Evolutionary conservation across 331 rosid species (phyloP), one percentile per base, ranked within the genome.

Genomic region (Cucumis variabilis): DNA sequence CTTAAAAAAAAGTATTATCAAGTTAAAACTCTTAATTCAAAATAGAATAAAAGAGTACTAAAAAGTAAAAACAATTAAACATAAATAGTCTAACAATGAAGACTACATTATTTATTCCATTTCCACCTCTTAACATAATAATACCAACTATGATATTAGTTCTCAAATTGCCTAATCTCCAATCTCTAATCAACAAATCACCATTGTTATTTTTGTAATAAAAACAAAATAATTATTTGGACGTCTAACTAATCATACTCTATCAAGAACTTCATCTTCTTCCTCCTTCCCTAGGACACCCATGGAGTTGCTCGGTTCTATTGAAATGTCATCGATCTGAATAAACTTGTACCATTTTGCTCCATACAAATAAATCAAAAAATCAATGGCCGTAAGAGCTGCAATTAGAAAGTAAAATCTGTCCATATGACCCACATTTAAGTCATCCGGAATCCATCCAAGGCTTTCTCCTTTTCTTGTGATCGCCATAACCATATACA

Each of bases 341-440:
- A 96, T 94, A 91, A 85, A 37, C 68, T 90, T 94, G 81, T 93
- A 96, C 92, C 97, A 90, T 87, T 81, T 94, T 0, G 98, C 98
- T 77, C 93, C 90, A 48, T 90, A 90, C 87, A 96, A 84, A 84
- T 94, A 96, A 23, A 93, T 37, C 37, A 90, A 91, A 41, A 96
- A 93, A 75, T 96, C 98, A 27, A 93, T 48, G 75, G 94, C 96
- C 14, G 94, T 89, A 0, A 96, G 53, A 7, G 88, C 94, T 4
- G 98, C 98, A 65, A 96, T 90, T 10, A 96, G 87, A 87, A 94
- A 96, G 93, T 88, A 94, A 70, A 96, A 96, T 84, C 98, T 88
- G 28, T 96, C 97, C 95, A 96, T 75, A 83, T 92, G 98, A 0
- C 98, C 98, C 6, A 85, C 33, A 77, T 94, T 96, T 24, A 96